phyloP scores from a whole-genome alignment of 2,329 filamentous ascomycete species.

The Verticillium nonalfalfae region DNA sequence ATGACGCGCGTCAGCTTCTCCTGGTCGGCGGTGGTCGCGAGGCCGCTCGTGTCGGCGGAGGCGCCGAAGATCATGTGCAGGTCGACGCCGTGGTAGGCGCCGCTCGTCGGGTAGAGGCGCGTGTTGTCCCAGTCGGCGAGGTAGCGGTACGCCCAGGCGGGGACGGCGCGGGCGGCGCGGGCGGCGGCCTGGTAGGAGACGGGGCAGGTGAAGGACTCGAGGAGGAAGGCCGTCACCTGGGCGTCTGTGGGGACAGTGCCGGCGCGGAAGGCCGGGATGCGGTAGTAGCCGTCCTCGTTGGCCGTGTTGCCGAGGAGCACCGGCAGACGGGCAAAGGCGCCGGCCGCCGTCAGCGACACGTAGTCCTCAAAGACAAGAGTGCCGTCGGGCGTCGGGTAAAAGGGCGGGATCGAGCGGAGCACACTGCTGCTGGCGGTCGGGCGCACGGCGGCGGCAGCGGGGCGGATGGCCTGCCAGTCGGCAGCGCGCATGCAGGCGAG shows the following conservation, averaged over 20 bases:
- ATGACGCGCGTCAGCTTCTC: conserved; percentile 24
- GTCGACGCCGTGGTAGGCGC: conserved; percentile 42
- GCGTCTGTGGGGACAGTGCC: conserved; percentile 29
- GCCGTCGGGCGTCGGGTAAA: conserved; percentile 34
- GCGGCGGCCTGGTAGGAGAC: conserved; percentile 28
- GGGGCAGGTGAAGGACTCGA: conserved; percentile 40
- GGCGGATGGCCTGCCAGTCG: conserved; percentile 26
- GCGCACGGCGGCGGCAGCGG: conserved; percentile 26
- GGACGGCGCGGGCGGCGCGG: conserved; percentile 24
- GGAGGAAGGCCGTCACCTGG: conserved; percentile 30
- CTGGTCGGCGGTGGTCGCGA: conserved; percentile 22
- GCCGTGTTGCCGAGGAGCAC: conserved; percentile 32
- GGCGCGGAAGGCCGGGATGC: conserved; percentile 31
- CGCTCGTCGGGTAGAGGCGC: conserved; percentile 34
- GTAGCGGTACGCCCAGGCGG: conserved; percentile 39
- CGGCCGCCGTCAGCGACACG: conserved; percentile 19
- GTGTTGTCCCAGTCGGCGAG: conserved; percentile 43
- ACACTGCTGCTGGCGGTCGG: conserved; percentile 23
- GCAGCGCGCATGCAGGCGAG: conserved; percentile 30
- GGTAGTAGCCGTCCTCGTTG: conserved; percentile 41
- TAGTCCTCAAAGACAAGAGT: conserved; percentile 35
- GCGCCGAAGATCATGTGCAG: conserved; percentile 40
- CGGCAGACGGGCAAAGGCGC: conserved; percentile 31
- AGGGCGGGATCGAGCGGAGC: conserved; percentile 27
- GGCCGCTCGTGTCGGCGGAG: conserved; percentile 28